A percentile compares a stretch with the other conserved stretches of the same genome.
Conservation (phyloP, 306 rosid species). For the Casuarina glauca region DNA sequence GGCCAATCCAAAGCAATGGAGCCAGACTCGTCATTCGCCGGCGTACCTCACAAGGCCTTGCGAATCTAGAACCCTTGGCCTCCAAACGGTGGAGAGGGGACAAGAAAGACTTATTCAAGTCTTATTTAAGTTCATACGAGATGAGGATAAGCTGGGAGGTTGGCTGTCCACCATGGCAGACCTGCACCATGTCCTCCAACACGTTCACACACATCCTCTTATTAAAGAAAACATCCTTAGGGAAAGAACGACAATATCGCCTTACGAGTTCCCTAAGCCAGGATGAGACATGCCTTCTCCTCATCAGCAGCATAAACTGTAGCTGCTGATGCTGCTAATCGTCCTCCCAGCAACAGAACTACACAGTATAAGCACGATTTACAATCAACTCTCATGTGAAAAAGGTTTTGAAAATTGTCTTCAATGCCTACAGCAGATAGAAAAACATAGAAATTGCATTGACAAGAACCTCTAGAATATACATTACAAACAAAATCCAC, state of each 20-base stretch:
- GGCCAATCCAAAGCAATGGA: too few relatives aligned
- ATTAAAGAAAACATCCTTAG: conserved; percentile 79
- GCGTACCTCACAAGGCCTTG: too few relatives aligned
- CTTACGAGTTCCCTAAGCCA: conserved; percentile 55
- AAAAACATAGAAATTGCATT: background rate
- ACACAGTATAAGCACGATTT: background rate
- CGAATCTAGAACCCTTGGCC: too few relatives aligned
- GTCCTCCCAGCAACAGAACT: conserved; percentile 85
- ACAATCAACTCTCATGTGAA: background rate
- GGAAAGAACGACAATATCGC: too few relatives aligned
- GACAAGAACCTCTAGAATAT: background rate
- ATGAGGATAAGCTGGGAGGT: too few relatives aligned
- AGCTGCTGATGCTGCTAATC: conserved; percentile 78
- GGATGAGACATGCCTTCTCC: conserved; percentile 78
- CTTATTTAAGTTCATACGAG: too few relatives aligned
- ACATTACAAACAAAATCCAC: background rate
- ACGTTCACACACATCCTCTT: conserved; percentile 61
- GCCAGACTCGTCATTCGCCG: too few relatives aligned
- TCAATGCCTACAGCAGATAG: too few relatives aligned
- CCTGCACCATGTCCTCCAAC: conserved; percentile 7
- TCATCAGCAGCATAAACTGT: conserved; percentile 51
- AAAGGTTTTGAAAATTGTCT: background rate
- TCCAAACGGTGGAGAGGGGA: too few relatives aligned
- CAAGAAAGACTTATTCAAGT: too few relatives aligned
- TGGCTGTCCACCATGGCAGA: too few relatives aligned